A percentile compares a stretch with the other conserved stretches of the same genome.
phyloP scores from a whole-genome alignment of 2,329 filamentous ascomycete species.

The Colletotrichum lini region DNA sequence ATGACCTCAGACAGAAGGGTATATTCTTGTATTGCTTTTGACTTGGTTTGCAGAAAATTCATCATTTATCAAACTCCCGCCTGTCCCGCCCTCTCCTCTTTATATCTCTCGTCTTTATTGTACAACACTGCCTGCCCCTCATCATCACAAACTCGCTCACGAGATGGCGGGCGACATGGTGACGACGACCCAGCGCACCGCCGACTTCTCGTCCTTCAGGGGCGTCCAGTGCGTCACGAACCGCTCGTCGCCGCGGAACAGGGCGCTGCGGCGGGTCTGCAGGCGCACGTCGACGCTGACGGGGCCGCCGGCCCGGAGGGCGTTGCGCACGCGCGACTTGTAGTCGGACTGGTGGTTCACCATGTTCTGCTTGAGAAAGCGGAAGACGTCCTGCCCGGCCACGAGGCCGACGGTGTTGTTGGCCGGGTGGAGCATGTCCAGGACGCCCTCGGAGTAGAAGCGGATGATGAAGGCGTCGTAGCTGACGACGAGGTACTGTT shows the following conservation, averaged over 20 bases:
- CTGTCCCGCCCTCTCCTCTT: too few species aligned
- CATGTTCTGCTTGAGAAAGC: conserved; percentile 48
- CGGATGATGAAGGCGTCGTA: conserved; percentile 45
- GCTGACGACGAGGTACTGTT: conserved; percentile 45
- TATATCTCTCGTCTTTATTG: too few species aligned
- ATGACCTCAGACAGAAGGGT: too few species aligned
- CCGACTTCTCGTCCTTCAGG: conserved; percentile 40
- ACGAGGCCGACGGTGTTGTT: conserved; percentile 44
- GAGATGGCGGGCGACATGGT: conserved; percentile 37
- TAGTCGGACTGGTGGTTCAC: conserved; percentile 45
- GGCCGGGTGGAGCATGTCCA: conserved; percentile 46
- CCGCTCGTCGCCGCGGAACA: conserved; percentile 45
- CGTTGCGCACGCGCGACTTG: conserved; percentile 45
- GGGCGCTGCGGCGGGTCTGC: conserved; percentile 47
- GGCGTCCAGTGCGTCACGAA: conserved; percentile 44
- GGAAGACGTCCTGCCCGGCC: conserved; percentile 47
- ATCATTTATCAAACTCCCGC: too few species aligned
- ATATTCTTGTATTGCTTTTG: not conserved
- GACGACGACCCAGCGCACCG: conserved; percentile 37
- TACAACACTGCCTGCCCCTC: too few species aligned
- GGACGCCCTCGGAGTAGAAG: conserved; percentile 47
- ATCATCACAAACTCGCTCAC: not conserved
- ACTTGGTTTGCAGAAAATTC: not conserved
- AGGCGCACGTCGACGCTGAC: conserved; percentile 48
- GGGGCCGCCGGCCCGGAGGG: conserved; percentile 49